Conservation (phyloP, 2,329 filamentous ascomycete genomes). For the Diaporthe nobilis region DNA sequence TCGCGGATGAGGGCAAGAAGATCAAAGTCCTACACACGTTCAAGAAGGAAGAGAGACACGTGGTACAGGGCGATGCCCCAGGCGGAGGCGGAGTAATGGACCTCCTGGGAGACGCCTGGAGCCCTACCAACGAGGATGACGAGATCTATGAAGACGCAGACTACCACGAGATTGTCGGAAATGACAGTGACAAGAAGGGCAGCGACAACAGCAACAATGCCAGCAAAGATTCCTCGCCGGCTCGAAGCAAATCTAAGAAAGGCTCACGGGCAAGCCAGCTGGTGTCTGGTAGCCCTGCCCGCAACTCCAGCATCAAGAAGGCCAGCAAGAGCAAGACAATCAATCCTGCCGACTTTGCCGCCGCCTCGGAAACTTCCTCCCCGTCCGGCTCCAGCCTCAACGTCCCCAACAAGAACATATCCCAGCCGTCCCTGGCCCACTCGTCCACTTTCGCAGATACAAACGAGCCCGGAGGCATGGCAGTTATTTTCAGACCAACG, state of each 20-base stretch:
- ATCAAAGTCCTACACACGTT: slow-evolving; percentile 91
- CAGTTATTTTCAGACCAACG: slow-evolving; percentile 83
- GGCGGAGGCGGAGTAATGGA: slow-evolving; percentile 64
- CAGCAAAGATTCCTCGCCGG: slow-evolving; percentile 46
- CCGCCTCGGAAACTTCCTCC: slow-evolving; percentile 31
- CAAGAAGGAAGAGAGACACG: slow-evolving; percentile 76
- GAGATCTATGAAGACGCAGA: slow-evolving; percentile 54
- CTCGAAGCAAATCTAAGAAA: slow-evolving; percentile 43
- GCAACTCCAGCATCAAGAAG: slow-evolving; percentile 39
- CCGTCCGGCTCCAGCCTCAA: slow-evolving; percentile 41
- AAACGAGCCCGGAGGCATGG: slow-evolving; percentile 73
- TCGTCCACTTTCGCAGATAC: slow-evolving; percentile 50
- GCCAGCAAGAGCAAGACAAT: slow-evolving; percentile 50
- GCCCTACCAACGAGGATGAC: slow-evolving; percentile 47
- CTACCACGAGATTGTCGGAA: slow-evolving; percentile 37
- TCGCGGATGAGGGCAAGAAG: slow-evolving; percentile 87
- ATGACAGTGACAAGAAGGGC: slow-evolving; percentile 19
- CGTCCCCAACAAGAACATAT: slow-evolving; percentile 33
- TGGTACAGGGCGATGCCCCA: slow-evolving; percentile 72
- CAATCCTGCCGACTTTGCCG: slow-evolving; percentile 43
- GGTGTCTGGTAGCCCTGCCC: slow-evolving; percentile 2
- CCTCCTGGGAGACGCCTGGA: slow-evolving; percentile 62
- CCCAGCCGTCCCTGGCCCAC: slow-evolving; percentile 24
- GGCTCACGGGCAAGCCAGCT: slow-evolving; percentile 43
- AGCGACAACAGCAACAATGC: slow-evolving; percentile 39